Conservation (phyloP, 176 grass and related monocot species). For the Cenchrus purpureus region DNA sequence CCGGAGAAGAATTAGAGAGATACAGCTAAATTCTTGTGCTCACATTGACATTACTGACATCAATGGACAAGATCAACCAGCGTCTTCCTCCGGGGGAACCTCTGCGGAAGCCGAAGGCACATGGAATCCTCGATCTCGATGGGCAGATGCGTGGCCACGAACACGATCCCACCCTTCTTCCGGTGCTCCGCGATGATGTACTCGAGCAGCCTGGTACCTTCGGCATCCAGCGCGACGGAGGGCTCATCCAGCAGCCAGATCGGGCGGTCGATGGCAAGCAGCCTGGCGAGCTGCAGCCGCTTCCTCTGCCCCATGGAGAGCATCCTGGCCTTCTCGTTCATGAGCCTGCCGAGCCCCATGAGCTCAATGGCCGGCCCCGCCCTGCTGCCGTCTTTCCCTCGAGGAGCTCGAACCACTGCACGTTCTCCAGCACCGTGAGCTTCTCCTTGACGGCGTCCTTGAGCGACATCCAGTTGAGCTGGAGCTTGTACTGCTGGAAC, state of each 20-base stretch:
- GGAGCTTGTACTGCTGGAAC: constrained; percentile 96
- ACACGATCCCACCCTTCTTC: constrained; percentile 89
- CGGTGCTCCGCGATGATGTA: constrained; percentile 87
- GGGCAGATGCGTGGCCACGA: constrained; percentile 84
- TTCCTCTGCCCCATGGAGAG: constrained; percentile 98
- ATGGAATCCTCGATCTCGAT: constrained; percentile 89
- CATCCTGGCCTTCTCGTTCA: constrained; percentile 93
- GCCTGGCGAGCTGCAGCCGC: constrained; percentile 72
- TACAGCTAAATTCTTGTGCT: constrained; percentile 35
- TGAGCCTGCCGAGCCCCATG: constrained; percentile 89
- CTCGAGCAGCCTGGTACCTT: constrained; percentile 77
- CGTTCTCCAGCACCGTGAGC: constrained; percentile 87
- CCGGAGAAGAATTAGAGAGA: constrained; percentile 38
- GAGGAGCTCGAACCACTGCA: constrained; percentile 97
- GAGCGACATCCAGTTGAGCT: constrained; percentile 92
- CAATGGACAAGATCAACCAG: constrained; percentile 83
- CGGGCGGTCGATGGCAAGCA: constrained; percentile 82
- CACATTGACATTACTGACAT: constrained; percentile 58
- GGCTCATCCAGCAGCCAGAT: constrained; percentile 98
- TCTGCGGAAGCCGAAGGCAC: constrained; percentile 77
- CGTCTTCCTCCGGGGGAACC: constrained; percentile 86
- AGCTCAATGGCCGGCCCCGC: constrained; percentile 69
- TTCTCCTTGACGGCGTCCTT: constrained; percentile 88
- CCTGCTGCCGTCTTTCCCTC: constrained; percentile 73
- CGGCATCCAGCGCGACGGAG: constrained; percentile 78